A percentile compares a stretch with the other conserved stretches of the same genome.
These are phyloP conservation scores for Coemansia sp. DNA, from an alignment of 192 early-diverging fungal species.

Conservation along the genomic window DNA sequence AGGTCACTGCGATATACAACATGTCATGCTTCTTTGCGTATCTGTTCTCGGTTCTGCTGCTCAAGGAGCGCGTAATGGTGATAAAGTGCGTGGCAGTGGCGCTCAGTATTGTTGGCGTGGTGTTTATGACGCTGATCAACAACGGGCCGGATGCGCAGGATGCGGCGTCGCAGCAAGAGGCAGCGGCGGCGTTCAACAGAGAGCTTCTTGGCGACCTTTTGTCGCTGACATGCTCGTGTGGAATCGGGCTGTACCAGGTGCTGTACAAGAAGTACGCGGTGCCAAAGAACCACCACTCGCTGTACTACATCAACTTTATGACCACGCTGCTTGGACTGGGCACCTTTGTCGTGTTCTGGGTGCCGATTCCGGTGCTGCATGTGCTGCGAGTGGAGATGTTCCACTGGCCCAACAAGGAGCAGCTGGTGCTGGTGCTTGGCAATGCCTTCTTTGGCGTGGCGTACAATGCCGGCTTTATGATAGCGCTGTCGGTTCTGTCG, in stretches of 20 bases:
- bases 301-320: conserved; percentile 74
- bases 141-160: conserved; percentile 17
- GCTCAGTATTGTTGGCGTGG: conserved; percentile 69
- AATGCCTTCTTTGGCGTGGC: conserved; percentile 70
- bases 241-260: conserved; percentile 78
- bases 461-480: conserved; percentile 79
- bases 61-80: conserved; percentile 62
- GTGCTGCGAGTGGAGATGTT: conserved; percentile 64
- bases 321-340: conserved; percentile 69
- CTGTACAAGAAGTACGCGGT: conserved; percentile 79
- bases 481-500: conserved; percentile 69
- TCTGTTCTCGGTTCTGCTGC: conserved; percentile 69
- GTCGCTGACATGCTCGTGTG: conserved; percentile 62
- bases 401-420: conserved; percentile 59
- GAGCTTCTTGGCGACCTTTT: conserved; percentile 61
- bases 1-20: conserved; percentile 81
- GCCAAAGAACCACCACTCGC: conserved; percentile 55
- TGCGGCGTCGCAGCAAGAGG: neutral
- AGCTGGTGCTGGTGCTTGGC: conserved; percentile 59
- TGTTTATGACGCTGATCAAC: conserved; percentile 61
- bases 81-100: conserved; percentile 65
- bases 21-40: conserved; percentile 83
- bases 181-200: conserved; percentile 12
- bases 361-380: conserved; percentile 72
- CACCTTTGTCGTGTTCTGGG: conserved; percentile 67